Percentiles rank a stretch among this genome's conserved stretches.
phyloP scores from a whole-genome alignment of 805 yeast genomes.

The Saturnispora mendoncae region DNA sequence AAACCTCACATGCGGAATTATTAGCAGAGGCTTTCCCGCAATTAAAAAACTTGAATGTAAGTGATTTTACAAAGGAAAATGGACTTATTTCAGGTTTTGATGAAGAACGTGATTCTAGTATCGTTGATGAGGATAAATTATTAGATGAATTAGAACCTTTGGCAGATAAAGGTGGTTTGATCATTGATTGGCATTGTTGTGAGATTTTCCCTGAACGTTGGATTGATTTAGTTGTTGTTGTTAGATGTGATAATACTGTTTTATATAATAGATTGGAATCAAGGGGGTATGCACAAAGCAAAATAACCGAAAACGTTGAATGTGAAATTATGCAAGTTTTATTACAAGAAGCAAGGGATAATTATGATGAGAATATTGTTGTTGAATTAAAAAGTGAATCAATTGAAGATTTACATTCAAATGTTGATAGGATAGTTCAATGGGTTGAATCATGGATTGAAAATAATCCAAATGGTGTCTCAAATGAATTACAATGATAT shows the following conservation, averaged over 20 bases:
- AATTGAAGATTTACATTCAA: slow-evolving; percentile 72
- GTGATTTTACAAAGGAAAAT: slow-evolving; percentile 72
- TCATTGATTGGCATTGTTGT: slow-evolving; percentile 96
- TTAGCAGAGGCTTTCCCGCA: slow-evolving; percentile 45
- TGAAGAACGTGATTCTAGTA: slow-evolving; percentile 71
- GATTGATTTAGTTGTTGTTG: slow-evolving; percentile 85
- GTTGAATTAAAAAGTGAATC: slow-evolving; percentile 69
- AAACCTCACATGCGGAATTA: slow-evolving; percentile 58
- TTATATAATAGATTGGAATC: slow-evolving; percentile 68
- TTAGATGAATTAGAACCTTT: slow-evolving; percentile 74
- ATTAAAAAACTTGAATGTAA: slow-evolving; percentile 52
- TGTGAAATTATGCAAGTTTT: slow-evolving; percentile 96
- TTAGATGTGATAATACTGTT: slow-evolving; percentile 63
- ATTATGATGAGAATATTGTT: slow-evolving; percentile 71
- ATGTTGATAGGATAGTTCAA: slow-evolving; percentile 60
- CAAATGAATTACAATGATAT: slow-evolving; percentile 34
- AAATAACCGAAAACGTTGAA: slow-evolving; percentile 85
- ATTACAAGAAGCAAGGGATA: slow-evolving; percentile 75
- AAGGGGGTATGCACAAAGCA: slow-evolving; percentile 71
- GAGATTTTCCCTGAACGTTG: slow-evolving; percentile 90
- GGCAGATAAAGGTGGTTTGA: slow-evolving; percentile 74
- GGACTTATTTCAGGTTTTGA: slow-evolving; percentile 79
- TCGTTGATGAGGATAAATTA: slow-evolving; percentile 87
- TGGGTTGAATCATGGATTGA: slow-evolving; percentile 75
- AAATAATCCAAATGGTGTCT: slow-evolving; percentile 55